phyloP scores from a whole-genome alignment of 345 rosid species.

The Hibiscus mutabilis region DNA sequence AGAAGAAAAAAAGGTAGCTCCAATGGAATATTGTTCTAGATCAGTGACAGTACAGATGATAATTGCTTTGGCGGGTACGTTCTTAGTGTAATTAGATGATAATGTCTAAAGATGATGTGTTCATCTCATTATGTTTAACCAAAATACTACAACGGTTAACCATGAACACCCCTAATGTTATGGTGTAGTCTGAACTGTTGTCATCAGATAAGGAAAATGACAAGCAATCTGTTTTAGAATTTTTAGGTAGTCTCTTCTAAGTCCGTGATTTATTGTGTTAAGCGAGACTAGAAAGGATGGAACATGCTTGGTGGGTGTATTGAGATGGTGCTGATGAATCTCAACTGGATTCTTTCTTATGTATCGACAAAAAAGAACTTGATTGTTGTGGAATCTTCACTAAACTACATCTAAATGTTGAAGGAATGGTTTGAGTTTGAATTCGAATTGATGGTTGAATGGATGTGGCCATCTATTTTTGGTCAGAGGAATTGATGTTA shows the following conservation, averaged over 20 bases:
- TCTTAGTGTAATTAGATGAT: no score
- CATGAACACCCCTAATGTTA: background rate
- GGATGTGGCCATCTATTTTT: background rate
- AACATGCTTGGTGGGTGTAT: background rate
- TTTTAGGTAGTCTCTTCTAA: background rate
- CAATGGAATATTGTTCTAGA: background rate
- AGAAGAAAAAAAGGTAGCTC: background rate
- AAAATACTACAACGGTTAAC: no score
- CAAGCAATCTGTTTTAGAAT: background rate
- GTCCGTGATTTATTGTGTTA: background rate
- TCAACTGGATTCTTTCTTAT: background rate
- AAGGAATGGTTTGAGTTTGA: background rate
- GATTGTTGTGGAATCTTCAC: background rate
- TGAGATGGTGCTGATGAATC: background rate
- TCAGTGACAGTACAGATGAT: no score
- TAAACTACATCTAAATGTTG: background rate
- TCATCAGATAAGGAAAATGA: background rate
- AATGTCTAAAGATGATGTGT: no score
- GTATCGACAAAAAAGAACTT: background rate
- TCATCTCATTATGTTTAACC: no score
- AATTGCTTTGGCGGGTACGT: background rate
- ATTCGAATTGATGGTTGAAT: background rate
- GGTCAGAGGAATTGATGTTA: background rate
- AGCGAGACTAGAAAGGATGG: background rate
- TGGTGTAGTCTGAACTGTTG: background rate